A percentile compares a stretch with the other conserved stretches of the same genome.
Conservation (phyloP, 768 basidiomycete genomes). For the Mycena galopus region DNA sequence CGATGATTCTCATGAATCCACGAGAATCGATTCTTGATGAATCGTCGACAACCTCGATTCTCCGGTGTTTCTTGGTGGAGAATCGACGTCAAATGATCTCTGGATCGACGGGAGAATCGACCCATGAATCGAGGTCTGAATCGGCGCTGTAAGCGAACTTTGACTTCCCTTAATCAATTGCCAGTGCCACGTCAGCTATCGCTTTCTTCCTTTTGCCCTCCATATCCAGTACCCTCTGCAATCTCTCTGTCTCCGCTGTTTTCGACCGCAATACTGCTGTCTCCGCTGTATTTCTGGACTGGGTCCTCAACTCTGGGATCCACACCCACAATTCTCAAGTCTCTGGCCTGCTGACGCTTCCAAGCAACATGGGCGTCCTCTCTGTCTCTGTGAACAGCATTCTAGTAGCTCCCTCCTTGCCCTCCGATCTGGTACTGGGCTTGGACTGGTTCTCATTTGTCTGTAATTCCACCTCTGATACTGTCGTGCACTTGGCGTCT, state of each 20-base stretch:
- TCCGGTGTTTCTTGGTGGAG: too few relatives aligned
- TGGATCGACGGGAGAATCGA: too few relatives aligned
- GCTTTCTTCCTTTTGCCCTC: constrained; percentile 6
- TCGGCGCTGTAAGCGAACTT: too few relatives aligned
- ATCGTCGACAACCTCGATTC: too few relatives aligned
- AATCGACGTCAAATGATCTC: too few relatives aligned
- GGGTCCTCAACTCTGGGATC: constrained; percentile 8
- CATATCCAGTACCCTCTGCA: constrained; percentile 15
- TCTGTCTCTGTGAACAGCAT: not conserved
- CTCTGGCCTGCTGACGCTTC: constrained; percentile 3
- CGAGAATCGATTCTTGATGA: too few relatives aligned
- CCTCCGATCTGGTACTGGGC: constrained; percentile 14
- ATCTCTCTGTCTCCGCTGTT: not conserved
- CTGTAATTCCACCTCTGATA: not conserved
- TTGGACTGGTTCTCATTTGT: constrained; percentile 18
- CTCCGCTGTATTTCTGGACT: constrained; percentile 13
- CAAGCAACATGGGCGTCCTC: not conserved
- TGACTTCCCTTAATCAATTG: not conserved
- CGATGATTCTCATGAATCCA: too few relatives aligned
- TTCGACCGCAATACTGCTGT: not conserved
- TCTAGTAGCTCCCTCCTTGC: not conserved
- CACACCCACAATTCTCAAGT: not conserved
- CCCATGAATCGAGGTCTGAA: too few relatives aligned
- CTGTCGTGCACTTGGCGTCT: not conserved
- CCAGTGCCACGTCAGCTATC: not conserved